These are phyloP conservation scores for Quercus bicolor DNA, from an alignment of 306 rosid species.

Conservation along the genomic window DNA sequence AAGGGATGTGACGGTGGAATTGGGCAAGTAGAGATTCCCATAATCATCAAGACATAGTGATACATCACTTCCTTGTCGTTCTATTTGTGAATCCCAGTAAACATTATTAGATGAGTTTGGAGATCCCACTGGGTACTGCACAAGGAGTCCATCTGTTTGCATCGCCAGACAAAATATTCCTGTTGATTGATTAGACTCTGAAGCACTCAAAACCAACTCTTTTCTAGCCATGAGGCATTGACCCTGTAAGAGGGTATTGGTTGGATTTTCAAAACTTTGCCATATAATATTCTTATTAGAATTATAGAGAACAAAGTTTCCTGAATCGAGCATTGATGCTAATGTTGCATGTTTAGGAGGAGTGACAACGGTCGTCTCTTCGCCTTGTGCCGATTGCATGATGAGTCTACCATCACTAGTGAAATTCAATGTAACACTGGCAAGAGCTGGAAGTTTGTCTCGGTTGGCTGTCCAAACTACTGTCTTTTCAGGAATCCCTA, in stretches of 20 bases:
- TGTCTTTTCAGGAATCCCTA: slow-evolving; percentile 17
- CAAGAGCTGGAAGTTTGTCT: slow-evolving; percentile 6
- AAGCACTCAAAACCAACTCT: background rate
- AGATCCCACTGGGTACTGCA: slow-evolving; percentile 7
- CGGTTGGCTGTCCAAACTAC: slow-evolving; percentile 28
- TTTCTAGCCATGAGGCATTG: background rate
- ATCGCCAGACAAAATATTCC: slow-evolving; percentile 14
- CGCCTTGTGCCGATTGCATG: background rate
- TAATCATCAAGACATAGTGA: slow-evolving; percentile 2
- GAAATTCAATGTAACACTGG: slow-evolving; percentile 13
- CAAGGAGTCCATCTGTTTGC: slow-evolving; percentile 25
- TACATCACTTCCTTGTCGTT: background rate
- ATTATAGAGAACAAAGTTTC: slow-evolving; percentile 24
- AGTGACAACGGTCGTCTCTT: background rate
- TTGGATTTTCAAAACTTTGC: slow-evolving; percentile 20
- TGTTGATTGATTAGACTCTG: slow-evolving; percentile 10
- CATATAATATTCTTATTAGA: background rate
- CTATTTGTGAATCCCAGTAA: background rate
- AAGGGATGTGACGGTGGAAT: background rate
- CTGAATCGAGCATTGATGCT: background rate
- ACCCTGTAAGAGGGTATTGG: slow-evolving; percentile 20
- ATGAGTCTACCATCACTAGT: slow-evolving; percentile 10
- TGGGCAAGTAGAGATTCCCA: background rate
- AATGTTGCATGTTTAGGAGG: slow-evolving; percentile 2
- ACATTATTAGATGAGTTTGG: background rate